A percentile compares a stretch with the other conserved stretches of the same genome.
phyloP scores from a whole-genome alignment of 352 stramenopile genomes.

The Pythium aquatile region DNA sequence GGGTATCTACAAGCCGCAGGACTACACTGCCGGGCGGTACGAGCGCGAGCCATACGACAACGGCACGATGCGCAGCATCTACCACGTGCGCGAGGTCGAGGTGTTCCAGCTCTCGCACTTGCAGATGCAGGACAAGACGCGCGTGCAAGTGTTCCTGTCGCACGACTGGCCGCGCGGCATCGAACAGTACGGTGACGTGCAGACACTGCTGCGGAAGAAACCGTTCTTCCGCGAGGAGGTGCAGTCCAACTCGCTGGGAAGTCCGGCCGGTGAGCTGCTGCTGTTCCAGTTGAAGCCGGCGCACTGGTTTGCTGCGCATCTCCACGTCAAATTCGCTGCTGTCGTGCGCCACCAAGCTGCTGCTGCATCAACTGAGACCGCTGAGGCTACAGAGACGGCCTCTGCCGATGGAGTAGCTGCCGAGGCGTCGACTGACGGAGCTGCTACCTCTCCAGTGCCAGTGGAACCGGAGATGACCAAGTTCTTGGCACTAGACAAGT shows the following conservation, averaged over 20 bases:
- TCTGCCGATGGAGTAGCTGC: neutral
- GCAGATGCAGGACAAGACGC: slow-evolving; percentile 82
- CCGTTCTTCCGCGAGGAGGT: slow-evolving; percentile 96
- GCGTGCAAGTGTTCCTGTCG: slow-evolving; percentile 93
- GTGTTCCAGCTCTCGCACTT: slow-evolving; percentile 93
- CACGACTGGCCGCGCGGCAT: slow-evolving; percentile 99
- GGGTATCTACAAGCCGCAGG: slow-evolving; percentile 96
- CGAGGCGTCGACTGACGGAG: neutral
- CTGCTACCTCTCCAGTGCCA: neutral
- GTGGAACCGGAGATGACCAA: slow-evolving; percentile 56
- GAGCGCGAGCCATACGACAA: slow-evolving; percentile 79
- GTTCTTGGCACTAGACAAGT: slow-evolving; percentile 99
- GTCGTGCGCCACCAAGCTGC: slow-evolving; percentile 79
- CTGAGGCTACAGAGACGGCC: neutral
- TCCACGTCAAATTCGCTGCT: slow-evolving; percentile 98
- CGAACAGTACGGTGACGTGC: slow-evolving; percentile 92
- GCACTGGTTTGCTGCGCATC: slow-evolving; percentile 98
- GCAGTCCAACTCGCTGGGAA: slow-evolving; percentile 92
- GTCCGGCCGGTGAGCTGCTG: slow-evolving; percentile 90
- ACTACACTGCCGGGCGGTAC: slow-evolving; percentile 91
- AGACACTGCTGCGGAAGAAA: slow-evolving; percentile 91
- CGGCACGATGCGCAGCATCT: slow-evolving; percentile 83
- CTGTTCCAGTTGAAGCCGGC: slow-evolving; percentile 90
- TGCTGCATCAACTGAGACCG: neutral
- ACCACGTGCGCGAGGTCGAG: slow-evolving; percentile 88